Evolutionary conservation across 768 basidiomycete genomes (phyloP).

Genomic region (Tulasnella sp.): DNA sequence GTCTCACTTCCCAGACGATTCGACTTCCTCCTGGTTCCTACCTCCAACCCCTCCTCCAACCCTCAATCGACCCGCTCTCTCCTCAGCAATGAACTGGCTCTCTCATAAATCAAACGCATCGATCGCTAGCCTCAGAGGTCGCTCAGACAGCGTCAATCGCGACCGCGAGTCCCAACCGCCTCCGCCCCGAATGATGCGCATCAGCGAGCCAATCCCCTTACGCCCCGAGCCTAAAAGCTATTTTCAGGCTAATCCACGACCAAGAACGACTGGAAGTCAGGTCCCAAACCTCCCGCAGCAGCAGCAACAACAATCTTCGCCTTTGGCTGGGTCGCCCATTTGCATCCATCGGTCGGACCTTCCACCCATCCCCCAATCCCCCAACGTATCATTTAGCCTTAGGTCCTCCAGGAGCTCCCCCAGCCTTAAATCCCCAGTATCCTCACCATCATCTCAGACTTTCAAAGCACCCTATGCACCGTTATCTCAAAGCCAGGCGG

Average conservation of each 20-base stretch:
- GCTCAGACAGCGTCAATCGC: background rate
- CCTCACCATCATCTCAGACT: conserved; percentile 3
- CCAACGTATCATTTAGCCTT: conserved; percentile 23
- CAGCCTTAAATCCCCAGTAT: conserved; percentile 23
- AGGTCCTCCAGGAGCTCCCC: conserved; percentile 23
- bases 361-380: conserved; percentile 48
- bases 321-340: background rate
- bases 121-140: background rate
- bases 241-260: background rate
- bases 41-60: conserved; percentile 12
- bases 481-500: background rate
- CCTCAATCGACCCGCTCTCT: background rate
- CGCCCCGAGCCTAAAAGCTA: background rate
- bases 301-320: background rate
- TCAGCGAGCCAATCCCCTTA: conserved; percentile 4
- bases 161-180: background rate
- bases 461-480: background rate
- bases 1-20: background rate
- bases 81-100: conserved; percentile 15
- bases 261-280: background rate
- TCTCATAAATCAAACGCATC: conserved; percentile 9
- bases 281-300: too few species aligned
- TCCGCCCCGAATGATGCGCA: background rate
- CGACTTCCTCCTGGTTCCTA: conserved; percentile 1
- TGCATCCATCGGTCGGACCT: conserved; percentile 33